Percentiles rank a stretch among this genome's conserved stretches.
These are phyloP conservation scores for Podospora bellae-mahoneyi DNA, from an alignment of 495 filamentous ascomycete genomes.

Conservation along the genomic window DNA sequence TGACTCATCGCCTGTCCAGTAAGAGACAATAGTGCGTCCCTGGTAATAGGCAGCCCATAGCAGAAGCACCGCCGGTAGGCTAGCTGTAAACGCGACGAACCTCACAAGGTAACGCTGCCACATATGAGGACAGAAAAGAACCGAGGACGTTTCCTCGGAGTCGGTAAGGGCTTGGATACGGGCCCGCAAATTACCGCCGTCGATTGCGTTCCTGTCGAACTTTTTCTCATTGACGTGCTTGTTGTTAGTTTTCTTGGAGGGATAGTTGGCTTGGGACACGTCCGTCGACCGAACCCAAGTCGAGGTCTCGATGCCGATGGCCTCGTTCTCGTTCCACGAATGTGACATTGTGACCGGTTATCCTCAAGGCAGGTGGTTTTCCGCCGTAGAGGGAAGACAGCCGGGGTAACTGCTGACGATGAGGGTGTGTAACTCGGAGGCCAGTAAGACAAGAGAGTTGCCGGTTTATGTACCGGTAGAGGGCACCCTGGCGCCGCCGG, in stretches of 20 bases:
- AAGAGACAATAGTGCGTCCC: neutral
- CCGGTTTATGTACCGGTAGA: neutral
- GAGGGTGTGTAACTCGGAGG: neutral
- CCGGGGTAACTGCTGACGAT: neutral
- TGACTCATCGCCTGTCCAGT: neutral
- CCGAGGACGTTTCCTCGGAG: neutral
- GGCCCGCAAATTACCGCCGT: neutral
- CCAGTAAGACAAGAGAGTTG: neutral
- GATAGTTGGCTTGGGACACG: neutral
- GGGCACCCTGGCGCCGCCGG: neutral
- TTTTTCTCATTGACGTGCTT: neutral
- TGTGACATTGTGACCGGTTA: neutral
- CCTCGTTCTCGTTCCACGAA: neutral
- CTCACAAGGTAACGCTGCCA: neutral
- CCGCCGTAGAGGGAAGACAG: too few species aligned
- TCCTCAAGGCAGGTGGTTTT: neutral
- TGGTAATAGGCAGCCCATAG: neutral
- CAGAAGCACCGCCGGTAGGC: neutral
- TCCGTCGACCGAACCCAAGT: neutral
- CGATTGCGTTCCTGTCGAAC: neutral
- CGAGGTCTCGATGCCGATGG: neutral
- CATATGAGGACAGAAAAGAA: neutral
- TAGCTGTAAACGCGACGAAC: neutral
- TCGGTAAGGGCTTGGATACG: neutral
- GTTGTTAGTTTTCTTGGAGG: neutral